Evolutionary conservation across 2,329 filamentous ascomycete species (phyloP).

Genomic region (Hypoxylon sp.): DNA sequence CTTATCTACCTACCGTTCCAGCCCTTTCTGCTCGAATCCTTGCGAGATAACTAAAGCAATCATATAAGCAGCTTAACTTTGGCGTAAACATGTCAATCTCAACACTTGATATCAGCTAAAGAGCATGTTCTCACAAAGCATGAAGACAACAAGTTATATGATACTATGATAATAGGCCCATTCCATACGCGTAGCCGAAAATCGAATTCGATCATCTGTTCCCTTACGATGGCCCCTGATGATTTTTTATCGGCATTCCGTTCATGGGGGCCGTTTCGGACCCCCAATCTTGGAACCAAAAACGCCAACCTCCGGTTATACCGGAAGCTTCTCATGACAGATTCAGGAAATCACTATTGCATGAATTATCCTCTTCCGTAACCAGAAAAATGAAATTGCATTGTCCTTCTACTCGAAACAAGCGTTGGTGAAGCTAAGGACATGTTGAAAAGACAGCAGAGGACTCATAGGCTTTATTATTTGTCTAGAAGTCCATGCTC

Average conservation of each 20-base stretch:
- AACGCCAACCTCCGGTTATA: background rate
- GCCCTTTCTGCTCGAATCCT: background rate
- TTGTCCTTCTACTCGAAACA: background rate
- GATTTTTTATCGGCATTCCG: too few species aligned
- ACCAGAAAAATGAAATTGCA: background rate
- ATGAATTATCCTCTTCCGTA: background rate
- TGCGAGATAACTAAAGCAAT: background rate
- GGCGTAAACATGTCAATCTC: background rate
- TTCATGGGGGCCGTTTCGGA: background rate
- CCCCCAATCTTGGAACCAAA: background rate
- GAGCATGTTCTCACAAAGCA: background rate
- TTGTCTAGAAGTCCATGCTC: constrained; percentile 61
- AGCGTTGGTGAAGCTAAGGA: background rate
- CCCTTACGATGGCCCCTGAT: background rate
- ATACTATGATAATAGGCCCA: too few species aligned
- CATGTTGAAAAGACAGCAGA: background rate
- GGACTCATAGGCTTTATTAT: background rate
- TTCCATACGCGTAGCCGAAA: too few species aligned
- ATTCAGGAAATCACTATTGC: background rate
- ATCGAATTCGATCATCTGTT: too few species aligned
- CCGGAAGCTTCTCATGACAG: background rate
- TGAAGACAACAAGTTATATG: background rate
- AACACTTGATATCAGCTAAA: background rate
- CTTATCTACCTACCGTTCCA: background rate
- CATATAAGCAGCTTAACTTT: background rate